A percentile compares a stretch with the other conserved stretches of the same genome.
Conservation (phyloP, 2,329 filamentous ascomycete genomes). For the Pyrenochaeta sp. region DNA sequence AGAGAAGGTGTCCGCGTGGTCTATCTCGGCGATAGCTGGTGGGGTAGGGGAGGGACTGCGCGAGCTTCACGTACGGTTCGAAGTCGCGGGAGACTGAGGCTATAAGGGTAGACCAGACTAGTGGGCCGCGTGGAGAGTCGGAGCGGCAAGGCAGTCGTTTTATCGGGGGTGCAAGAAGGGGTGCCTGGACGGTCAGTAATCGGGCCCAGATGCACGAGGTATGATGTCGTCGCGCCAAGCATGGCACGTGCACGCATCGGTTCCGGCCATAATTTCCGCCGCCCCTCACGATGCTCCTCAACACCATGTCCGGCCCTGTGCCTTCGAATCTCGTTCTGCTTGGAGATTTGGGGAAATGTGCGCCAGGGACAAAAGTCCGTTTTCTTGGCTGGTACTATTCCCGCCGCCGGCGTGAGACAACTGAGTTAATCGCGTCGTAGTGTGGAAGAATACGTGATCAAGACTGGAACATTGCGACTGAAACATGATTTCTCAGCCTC, state of each 20-base stretch:
- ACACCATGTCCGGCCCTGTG: conserved; percentile 57
- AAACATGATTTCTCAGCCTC: conserved; percentile 68
- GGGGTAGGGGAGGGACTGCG: conserved; percentile 22
- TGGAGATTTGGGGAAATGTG: conserved; percentile 55
- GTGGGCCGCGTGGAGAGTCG: conserved; percentile 2
- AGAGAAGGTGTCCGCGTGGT: conserved; percentile 5
- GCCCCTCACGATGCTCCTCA: conserved; percentile 6
- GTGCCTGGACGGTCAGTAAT: conserved; percentile 26
- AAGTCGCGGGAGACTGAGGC: conserved; percentile 1
- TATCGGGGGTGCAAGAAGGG: conserved; percentile 14
- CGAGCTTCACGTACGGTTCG: conserved; percentile 19
- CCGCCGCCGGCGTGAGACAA: neutral
- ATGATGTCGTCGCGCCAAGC: conserved; percentile 35
- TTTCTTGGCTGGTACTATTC: conserved; percentile 85
- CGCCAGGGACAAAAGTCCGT: conserved; percentile 78
- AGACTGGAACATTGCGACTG: conserved; percentile 69
- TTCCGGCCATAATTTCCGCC: conserved; percentile 19
- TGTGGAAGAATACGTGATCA: conserved; percentile 64
- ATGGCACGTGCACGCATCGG: conserved; percentile 22
- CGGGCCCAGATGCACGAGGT: conserved; percentile 25
- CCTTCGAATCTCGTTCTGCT: conserved; percentile 62
- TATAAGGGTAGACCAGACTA: conserved; percentile 1
- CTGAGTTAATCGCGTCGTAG: conserved; percentile 49
- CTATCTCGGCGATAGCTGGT: conserved; percentile 21
- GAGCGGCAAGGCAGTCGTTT: conserved; percentile 16